Conservation (phyloP, 257 asterid genomes). For the Capsicum baccatum region DNA sequence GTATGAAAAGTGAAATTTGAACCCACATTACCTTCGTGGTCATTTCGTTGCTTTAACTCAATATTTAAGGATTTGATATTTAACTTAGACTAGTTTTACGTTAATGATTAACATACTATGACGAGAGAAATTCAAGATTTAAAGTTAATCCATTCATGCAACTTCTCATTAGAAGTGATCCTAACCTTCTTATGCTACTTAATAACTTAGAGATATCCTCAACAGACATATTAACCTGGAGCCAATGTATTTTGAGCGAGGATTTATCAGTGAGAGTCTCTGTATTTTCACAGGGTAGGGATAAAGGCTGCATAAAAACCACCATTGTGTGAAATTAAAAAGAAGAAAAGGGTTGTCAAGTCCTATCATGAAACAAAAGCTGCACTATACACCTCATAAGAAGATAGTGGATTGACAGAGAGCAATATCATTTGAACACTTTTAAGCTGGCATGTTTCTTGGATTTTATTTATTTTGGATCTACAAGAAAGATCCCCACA, state of each 20-base stretch:
- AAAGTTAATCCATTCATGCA: background rate
- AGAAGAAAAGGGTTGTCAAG: background rate
- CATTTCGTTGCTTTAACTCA: background rate
- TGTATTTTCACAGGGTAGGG: background rate
- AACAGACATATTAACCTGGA: too few relatives aligned
- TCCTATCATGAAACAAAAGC: conserved; percentile 2
- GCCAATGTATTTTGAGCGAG: too few relatives aligned
- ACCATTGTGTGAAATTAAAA: too few relatives aligned
- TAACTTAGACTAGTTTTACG: background rate
- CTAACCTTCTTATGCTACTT: too few relatives aligned
- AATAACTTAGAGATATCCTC: too few relatives aligned
- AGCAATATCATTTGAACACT: conserved; percentile 19
- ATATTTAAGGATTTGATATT: too few relatives aligned
- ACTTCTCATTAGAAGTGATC: too few relatives aligned
- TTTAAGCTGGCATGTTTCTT: conserved; percentile 27
- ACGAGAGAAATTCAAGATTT: background rate
- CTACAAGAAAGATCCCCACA: background rate
- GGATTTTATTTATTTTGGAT: conserved; percentile 28
- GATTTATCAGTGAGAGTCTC: too few relatives aligned
- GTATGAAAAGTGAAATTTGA: background rate
- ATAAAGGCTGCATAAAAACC: background rate
- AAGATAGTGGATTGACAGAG: conserved; percentile 24
- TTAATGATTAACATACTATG: background rate
- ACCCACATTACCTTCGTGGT: background rate
- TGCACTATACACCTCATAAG: background rate